phyloP scores from a whole-genome alignment of 768 basidiomycete genomes.

The Lactarius vividus region DNA sequence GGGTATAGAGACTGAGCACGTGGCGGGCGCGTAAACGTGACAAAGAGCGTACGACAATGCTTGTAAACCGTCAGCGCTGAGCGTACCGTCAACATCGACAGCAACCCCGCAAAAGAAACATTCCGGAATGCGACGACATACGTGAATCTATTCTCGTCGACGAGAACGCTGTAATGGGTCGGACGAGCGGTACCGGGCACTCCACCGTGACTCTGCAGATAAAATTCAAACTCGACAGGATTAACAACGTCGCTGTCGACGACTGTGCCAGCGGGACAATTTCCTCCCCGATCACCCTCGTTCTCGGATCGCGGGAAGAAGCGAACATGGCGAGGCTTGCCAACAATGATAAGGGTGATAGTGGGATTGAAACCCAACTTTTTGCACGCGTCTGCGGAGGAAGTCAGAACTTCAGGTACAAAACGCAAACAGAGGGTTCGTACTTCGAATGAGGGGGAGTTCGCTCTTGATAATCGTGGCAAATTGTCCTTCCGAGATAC shows the following conservation, averaged over 20 bases:
- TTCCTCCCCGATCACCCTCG: conserved; percentile 65
- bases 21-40: conserved; percentile 78
- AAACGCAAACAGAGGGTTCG: conserved; percentile 7
- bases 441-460: conserved; percentile 58
- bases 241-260: conserved; percentile 68
- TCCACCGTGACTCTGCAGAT: conserved; percentile 74
- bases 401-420: background rate
- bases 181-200: conserved; percentile 73
- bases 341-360: conserved; percentile 78
- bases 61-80: conserved; percentile 68
- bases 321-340: conserved; percentile 70
- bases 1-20: conserved; percentile 78
- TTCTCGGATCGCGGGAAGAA: conserved; percentile 49
- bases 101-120: background rate
- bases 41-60: conserved; percentile 71
- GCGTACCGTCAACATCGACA: conserved; percentile 16
- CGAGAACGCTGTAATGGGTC: conserved; percentile 53
- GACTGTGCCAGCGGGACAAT: conserved; percentile 76
- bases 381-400: conserved; percentile 57
- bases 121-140: conserved; percentile 33
- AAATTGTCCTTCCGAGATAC: conserved; percentile 58
- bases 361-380: conserved; percentile 56
- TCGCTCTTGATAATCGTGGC: conserved; percentile 51
- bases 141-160: conserved; percentile 61
- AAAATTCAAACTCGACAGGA: conserved; percentile 75